A percentile compares a stretch with the other conserved stretches of the same genome.
These are phyloP conservation scores for Coemansia sp. DNA, from an alignment of 192 early-diverging fungal genomes.

Conservation along the genomic window DNA sequence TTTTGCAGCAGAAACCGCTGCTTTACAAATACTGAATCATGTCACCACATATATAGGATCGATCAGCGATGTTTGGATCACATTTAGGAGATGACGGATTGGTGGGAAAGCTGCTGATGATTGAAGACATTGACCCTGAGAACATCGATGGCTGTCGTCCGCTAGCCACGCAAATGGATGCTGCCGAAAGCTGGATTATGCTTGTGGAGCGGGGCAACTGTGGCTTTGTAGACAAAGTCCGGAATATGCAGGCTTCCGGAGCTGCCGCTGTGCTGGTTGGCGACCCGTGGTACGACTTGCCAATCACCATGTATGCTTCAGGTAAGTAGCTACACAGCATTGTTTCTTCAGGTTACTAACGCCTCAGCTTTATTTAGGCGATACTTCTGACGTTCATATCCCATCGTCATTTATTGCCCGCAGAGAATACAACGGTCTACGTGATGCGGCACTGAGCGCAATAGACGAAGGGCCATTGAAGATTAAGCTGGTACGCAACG, in stretches of 20 bases:
- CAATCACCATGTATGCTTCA: constrained; percentile 82
- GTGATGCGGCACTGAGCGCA: constrained; percentile 25
- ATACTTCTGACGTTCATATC: constrained; percentile 81
- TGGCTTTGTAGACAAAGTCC: constrained; percentile 85
- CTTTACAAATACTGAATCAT: not conserved
- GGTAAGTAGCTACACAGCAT: constrained; percentile 60
- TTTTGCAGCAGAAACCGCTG: not conserved
- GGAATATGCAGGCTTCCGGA: constrained; percentile 83
- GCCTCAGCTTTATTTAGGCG: constrained; percentile 53
- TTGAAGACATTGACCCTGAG: constrained; percentile 53
- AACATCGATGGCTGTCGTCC: constrained; percentile 63
- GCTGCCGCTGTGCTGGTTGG: constrained; percentile 86
- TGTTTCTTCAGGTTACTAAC: constrained; percentile 22
- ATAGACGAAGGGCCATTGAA: constrained; percentile 13
- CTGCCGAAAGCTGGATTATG: constrained; percentile 67
- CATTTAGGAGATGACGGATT: constrained; percentile 69
- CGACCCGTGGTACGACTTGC: constrained; percentile 66
- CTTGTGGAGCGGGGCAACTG: constrained; percentile 86
- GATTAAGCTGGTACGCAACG: constrained; percentile 50
- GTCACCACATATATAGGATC: constrained; percentile 48
- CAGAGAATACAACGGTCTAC: constrained; percentile 63
- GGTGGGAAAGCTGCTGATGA: constrained; percentile 63
- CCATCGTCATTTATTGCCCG: constrained; percentile 85
- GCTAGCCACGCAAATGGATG: constrained; percentile 43
- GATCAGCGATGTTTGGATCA: constrained; percentile 86